Evolutionary conservation across 768 basidiomycete genomes (phyloP), one percentile per base, ranked within the genome.

Genomic region (Pleurotus tuoliensis): DNA sequence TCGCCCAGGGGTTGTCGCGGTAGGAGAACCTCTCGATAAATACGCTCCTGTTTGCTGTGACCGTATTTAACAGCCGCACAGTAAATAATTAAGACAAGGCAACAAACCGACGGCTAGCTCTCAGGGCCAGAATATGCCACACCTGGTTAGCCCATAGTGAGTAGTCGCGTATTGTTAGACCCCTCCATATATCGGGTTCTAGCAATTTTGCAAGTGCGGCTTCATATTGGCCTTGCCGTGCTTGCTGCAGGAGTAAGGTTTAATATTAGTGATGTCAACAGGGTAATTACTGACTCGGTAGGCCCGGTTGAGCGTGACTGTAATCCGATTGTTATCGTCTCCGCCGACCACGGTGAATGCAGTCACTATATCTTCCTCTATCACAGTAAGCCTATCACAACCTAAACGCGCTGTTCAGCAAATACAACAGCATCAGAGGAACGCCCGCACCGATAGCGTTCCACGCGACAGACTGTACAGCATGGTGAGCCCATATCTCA

Each of bases 401-500:
- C 91, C 91, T 93, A 52, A 16, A 22, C 24, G 20, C 1, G 5
- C 22, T 12, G 11, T 24, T 41, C 16, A 50, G 70, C 43, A 64
- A 37, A 34, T 11, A 25, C 43, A 27, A n/a, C 15, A 6, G 12
- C 40, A n/a, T 3, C 47, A 22, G 13, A 13, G 39, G 24, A 9
- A 46, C 27, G 38, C 37, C 11, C 71, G 58, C 47, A 90, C 91
- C 91, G 57, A 84, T 74, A 52, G 82, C 79, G 58, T 70, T 77
- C 91, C 92, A 93, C 13, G 88, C 73, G 44, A 87, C 70, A 11
- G 87, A 83, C 63, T 91, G 88, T 44, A 89, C 86, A 16, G 84
- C 81, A 65, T 92, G 88, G 50, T 83, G 83, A 12, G 83, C 82
- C 75, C 86, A 87, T 66, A 89, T 81, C 51, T 90, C 86, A 11